Evolutionary conservation across 148 eudicot genomes (phyloP), one percentile per base, ranked within the genome.

Genomic region (Silene conica): DNA sequence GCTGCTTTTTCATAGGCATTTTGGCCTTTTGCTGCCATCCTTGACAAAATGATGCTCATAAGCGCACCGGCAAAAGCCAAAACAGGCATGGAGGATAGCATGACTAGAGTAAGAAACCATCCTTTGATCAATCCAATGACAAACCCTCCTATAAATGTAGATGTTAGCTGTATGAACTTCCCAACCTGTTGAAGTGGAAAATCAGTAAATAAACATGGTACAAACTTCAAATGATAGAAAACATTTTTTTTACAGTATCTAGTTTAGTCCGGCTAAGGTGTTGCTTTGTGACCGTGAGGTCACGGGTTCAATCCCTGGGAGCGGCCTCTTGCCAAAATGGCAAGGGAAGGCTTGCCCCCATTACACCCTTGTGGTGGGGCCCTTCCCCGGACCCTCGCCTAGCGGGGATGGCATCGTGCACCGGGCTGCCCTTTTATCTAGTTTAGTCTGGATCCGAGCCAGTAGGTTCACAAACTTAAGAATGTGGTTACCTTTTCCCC

Each of bases 51-150:
- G 12, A 83, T 16, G 59, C 90, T 71, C 84, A 84, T 86, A 70
- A 75, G 21, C 59, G 80, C 90, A 69, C 92, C 95, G 56, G 92
- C 75, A 57, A 83, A 71, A 8, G 76, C 88, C 31, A 92, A 80
- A 48, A 80, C 73, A 34, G 97, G 97, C 70, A 89, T 85, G 43
- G 84, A 82, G 20, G 85, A 41, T 57, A 92, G 58, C 90, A 92
- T 77, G 71, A 89, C 97, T 60, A 92, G 82, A 13, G 95, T 83
- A 60, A 92, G 97, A 60, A 92, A 88, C 97, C 97, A 92, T 58
- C 95, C 97, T 76, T 84, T 84, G 57, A 76, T 69, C 52, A 92
- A 85, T 46, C 92, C 97, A 67, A 92, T 82, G 34, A 84, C 87
- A 84, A 92, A 89, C 5, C 97, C 97, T 74, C 89, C 94, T 10